Conservation (phyloP, 352 stramenopile species). For the Nothophytophthora sp. region DNA sequence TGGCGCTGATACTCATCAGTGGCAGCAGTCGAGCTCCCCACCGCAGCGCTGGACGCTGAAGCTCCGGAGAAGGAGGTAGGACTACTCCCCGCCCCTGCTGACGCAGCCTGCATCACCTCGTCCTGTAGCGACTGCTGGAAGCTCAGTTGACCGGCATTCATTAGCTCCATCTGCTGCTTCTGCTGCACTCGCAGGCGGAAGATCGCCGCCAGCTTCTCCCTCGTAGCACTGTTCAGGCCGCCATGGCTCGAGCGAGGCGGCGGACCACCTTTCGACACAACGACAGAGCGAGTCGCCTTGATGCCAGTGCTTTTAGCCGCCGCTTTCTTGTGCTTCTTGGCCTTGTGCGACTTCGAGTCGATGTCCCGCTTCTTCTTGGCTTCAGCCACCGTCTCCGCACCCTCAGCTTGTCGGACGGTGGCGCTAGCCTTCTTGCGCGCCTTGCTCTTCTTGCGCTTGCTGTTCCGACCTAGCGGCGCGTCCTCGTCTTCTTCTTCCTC, state of each 20-base stretch:
- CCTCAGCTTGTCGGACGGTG: constrained; percentile 7
- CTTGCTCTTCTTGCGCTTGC: constrained; percentile 15
- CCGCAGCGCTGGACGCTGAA: too few species aligned
- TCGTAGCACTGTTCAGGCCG: constrained; percentile 27
- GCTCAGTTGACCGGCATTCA: constrained; percentile 13
- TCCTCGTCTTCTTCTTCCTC: constrained; percentile 14
- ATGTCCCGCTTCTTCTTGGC: neutral
- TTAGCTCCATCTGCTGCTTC: constrained; percentile 36
- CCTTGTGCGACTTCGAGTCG: neutral
- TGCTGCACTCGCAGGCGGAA: constrained; percentile 64
- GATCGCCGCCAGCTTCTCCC: constrained; percentile 60
- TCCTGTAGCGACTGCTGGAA: constrained; percentile 34
- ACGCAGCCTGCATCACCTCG: constrained; percentile 8
- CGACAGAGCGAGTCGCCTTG: neutral
- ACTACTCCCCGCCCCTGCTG: neutral
- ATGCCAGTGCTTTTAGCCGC: neutral
- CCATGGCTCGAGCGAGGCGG: constrained; percentile 3
- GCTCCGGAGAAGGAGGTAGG: neutral
- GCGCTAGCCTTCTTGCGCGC: constrained; percentile 1
- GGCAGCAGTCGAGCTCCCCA: neutral
- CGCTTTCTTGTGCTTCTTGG: constrained; percentile 13
- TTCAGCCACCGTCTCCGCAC: neutral
- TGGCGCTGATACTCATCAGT: constrained; percentile 48
- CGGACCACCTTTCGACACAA: constrained; percentile 7
- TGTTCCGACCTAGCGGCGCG: neutral